A percentile compares a stretch with the other conserved stretches of the same genome.
phyloP scores from a whole-genome alignment of 306 rosid genomes.

The Psophocarpus tetragonolobus region DNA sequence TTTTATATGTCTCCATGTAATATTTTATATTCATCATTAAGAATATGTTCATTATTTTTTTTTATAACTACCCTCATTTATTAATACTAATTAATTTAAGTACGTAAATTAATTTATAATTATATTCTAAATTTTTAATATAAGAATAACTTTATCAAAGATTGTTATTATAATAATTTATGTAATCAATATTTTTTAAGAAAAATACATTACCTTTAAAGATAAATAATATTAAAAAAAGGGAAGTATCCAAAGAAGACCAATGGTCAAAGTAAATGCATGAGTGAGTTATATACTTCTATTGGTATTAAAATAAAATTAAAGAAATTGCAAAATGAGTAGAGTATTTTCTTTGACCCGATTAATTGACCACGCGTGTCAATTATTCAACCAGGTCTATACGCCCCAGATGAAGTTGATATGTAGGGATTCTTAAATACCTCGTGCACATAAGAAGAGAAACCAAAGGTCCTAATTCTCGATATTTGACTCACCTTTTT shows the following conservation, averaged over 20 bases:
- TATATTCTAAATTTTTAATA: not conserved
- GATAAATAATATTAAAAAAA: not conserved
- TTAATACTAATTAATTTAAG: not conserved
- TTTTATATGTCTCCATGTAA: not conserved
- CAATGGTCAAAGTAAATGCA: slow-evolving; percentile 15
- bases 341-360: slow-evolving; percentile 18
- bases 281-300: not conserved
- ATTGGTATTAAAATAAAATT: not conserved
- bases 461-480: not conserved
- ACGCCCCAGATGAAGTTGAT: not conserved
- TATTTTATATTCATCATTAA: not conserved
- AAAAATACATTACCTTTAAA: not conserved
- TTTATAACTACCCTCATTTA: not conserved
- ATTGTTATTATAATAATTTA: not conserved
- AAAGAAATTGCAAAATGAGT: not conserved
- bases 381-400: not conserved
- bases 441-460: not conserved
- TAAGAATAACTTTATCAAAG: not conserved
- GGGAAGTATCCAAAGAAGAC: not conserved
- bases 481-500: not conserved
- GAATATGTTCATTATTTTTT: not conserved
- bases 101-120: not conserved
- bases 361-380: slow-evolving; percentile 17
- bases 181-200: not conserved
- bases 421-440: not conserved